A percentile compares a stretch with the other conserved stretches of the same genome.
These are phyloP conservation scores for Kluyveromyces wickerhamii DNA, from an alignment of 805 yeast genomes.

Conservation along the genomic window DNA sequence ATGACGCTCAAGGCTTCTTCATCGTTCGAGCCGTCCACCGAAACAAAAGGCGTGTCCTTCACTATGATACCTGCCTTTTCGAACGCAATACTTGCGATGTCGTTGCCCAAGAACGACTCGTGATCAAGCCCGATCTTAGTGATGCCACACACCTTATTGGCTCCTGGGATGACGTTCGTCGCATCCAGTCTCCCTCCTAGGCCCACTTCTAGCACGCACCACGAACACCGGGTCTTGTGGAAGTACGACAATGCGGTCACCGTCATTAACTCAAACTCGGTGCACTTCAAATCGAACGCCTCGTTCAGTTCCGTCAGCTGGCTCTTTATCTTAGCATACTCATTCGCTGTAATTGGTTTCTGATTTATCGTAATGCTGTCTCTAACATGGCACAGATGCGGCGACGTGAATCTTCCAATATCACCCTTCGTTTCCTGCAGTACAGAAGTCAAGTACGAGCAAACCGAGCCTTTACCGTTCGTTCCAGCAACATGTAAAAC, in stretches of 20 bases:
- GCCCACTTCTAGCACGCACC: conserved; percentile 91
- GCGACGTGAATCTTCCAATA: conserved; percentile 83
- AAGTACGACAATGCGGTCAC: conserved; percentile 81
- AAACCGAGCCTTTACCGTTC: conserved; percentile 91
- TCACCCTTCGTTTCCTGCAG: conserved; percentile 36
- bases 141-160: conserved; percentile 58
- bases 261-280: conserved; percentile 83
- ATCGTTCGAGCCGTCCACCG: conserved; percentile 64
- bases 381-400: conserved; percentile 65
- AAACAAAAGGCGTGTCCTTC: conserved; percentile 43
- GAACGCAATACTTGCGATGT: conserved; percentile 54
- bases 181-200: conserved; percentile 87
- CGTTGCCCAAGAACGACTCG: conserved; percentile 63
- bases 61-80: conserved; percentile 82
- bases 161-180: conserved; percentile 58
- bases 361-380: conserved; percentile 71
- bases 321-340: conserved; percentile 40
- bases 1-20: conserved; percentile 43
- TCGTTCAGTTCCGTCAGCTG: conserved; percentile 37
- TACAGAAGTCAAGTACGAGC: conserved; percentile 69
- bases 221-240: conserved; percentile 45
- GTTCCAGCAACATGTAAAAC: conserved; percentile 94
- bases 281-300: conserved; percentile 47
- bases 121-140: conserved; percentile 87
- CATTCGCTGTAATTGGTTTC: conserved; percentile 38